These are phyloP conservation scores for Plasmodium falciparum DNA, from an alignment of 169 alveolate species.

Conservation along the genomic window DNA sequence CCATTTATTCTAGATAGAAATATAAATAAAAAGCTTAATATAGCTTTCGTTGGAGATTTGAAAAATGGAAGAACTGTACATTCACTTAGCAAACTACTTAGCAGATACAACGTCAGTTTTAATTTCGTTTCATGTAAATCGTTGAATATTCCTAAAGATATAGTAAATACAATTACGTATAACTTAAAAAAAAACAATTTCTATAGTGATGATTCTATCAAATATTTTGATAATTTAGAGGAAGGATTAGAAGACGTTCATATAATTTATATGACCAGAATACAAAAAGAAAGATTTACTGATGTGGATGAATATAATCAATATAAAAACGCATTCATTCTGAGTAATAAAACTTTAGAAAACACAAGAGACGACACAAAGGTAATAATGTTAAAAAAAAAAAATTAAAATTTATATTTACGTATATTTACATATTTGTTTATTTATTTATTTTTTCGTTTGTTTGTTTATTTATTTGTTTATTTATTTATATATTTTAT, in stretches of 20 bases:
- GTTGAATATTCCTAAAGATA: conserved; percentile 83
- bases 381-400: conserved; percentile 25
- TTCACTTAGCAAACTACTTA: conserved; percentile 86
- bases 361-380: conserved; percentile 80
- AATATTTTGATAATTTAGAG: conserved; percentile 58
- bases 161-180: conserved; percentile 32
- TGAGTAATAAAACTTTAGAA: conserved; percentile 75
- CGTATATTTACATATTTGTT: background rate
- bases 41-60: conserved; percentile 89
- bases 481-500: background rate
- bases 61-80: conserved; percentile 89
- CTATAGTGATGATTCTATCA: conserved; percentile 55
- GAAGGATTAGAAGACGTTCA: conserved; percentile 74
- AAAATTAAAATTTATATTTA: conserved; percentile 6
- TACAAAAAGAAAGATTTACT: conserved; percentile 87
- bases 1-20: conserved; percentile 72
- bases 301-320: conserved; percentile 67
- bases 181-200: conserved; percentile 63
- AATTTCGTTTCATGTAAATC: conserved; percentile 81
- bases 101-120: conserved; percentile 84
- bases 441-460: no score
- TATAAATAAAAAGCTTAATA: conserved; percentile 43
- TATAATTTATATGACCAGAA: conserved; percentile 88
- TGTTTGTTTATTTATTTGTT: background rate
- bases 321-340: conserved; percentile 77